Evolutionary conservation across 306 rosid genomes (phyloP), one percentile per base, ranked within the genome.

Genomic region (Prunus mira): DNA sequence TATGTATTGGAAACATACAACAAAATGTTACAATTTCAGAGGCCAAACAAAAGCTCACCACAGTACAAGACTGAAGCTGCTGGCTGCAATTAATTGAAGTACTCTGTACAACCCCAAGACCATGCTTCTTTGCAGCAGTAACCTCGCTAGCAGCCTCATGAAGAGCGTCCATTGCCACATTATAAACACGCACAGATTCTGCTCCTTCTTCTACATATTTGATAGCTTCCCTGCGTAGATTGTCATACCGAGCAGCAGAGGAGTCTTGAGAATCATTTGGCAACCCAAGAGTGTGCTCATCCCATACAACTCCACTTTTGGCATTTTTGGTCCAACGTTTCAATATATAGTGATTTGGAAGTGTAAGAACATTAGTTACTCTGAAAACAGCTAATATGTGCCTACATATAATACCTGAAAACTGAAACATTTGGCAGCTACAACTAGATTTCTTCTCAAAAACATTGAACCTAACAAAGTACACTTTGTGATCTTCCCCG

Each of bases 301-400:
- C 82, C 74, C 75, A 56, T 55, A 71, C 34, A 81, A 84, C 56
- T 22, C 87, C 82, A 69, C 80, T 73, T 71, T 70, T 84, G 30
- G 87, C 87, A 77, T 73, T 84, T 69, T 73, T 77, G 64, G 85
- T 80, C 84, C 84, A 84, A 20, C 87, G 76, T 70, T 80, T 80
- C 79, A 84, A 74, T 51, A 84, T 77, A 25, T 80, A 84, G 63
- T 80, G 80, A n/a, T 82, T 56, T 8, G 87, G 84, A 68, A 84
- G 82, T 7, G 87, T 84, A 41, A 84, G 82, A 64, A 84, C 87
- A 68, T 84, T 80, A 32, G 72, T 83, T 43, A 80, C 87, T 68
- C 79, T 72, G 66, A 83, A 83, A 7, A 83, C 81, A 41, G 87
- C 84, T 76, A 83, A 76, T 64, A 83, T 72, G 63, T 83, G 84